Evolutionary conservation across 2,329 filamentous ascomycete genomes (phyloP).

Genomic region (Aspergillus tubingensis): DNA sequence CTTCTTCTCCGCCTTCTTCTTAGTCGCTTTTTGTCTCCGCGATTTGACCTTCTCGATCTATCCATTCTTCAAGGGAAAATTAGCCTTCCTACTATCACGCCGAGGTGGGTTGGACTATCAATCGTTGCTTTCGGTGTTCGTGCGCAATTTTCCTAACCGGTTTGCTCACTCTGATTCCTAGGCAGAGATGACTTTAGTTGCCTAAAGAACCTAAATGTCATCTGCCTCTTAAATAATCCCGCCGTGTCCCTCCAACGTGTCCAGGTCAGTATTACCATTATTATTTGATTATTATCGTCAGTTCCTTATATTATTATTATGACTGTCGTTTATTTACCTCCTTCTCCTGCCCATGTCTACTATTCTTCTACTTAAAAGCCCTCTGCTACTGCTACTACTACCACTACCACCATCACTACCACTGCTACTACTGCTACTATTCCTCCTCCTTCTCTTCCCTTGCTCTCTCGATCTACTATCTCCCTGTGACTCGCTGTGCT

Average conservation of each 20-base stretch:
- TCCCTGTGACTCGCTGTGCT: too few species aligned
- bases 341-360: too few species aligned
- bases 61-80: slow-evolving; percentile 3
- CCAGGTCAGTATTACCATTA: background rate
- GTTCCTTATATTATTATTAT: too few species aligned
- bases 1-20: background rate
- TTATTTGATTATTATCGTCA: too few species aligned
- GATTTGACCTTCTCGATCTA: slow-evolving; percentile 2
- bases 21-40: background rate
- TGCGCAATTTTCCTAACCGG: slow-evolving; percentile 9
- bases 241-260: slow-evolving; percentile 5
- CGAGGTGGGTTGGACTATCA: slow-evolving; percentile 5
- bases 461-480: too few species aligned
- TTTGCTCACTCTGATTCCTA: slow-evolving; percentile 12
- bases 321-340: too few species aligned
- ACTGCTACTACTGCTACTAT: too few species aligned
- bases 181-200: slow-evolving; percentile 14
- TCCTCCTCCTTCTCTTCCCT: too few species aligned
- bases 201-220: slow-evolving; percentile 14
- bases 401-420: too few species aligned
- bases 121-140: slow-evolving; percentile 3
- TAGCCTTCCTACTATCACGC: slow-evolving; percentile 2
- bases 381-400: too few species aligned
- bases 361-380: too few species aligned
- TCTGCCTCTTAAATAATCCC: slow-evolving; percentile 12